Evolutionary conservation across 768 basidiomycete species (phyloP).

Genomic region (Galerina marginata): DNA sequence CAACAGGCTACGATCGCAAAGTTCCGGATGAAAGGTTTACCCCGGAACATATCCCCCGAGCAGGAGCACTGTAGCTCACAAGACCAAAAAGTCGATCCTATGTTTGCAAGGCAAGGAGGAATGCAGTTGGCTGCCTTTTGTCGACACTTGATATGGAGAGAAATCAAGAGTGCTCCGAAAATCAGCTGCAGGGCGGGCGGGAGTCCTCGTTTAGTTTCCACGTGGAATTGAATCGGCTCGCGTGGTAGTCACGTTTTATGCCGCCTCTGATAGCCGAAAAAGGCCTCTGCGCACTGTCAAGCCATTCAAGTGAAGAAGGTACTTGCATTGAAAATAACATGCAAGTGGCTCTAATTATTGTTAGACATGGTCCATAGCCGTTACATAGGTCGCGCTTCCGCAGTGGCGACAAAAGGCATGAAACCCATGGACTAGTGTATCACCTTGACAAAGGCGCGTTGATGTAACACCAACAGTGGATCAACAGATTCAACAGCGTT

Average conservation of each 20-base stretch:
- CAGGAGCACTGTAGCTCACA: constrained; percentile 2
- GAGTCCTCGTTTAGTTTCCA: constrained; percentile 17
- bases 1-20: constrained; percentile 8
- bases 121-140: too few relatives aligned
- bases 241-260: constrained; percentile 21
- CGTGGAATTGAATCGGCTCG: constrained; percentile 13
- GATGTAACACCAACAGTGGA: background rate
- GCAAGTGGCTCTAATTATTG: background rate
- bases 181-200: background rate
- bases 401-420: too few relatives aligned
- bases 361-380: constrained; percentile 2
- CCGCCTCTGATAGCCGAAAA: constrained; percentile 17
- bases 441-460: background rate
- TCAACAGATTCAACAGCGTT: background rate
- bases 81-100: background rate
- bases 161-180: background rate
- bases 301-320: background rate
- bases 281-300: constrained; percentile 6
- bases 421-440: background rate
- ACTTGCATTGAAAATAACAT: background rate
- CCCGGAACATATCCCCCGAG: constrained; percentile 2
- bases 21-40: constrained; percentile 7
- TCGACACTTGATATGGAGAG: background rate
- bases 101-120: background rate
- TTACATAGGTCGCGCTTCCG: too few relatives aligned